Evolutionary conservation across 1,139 yeast genomes (phyloP), one percentile per base, ranked within the genome.

Genomic region (Candida glucosophila): DNA sequence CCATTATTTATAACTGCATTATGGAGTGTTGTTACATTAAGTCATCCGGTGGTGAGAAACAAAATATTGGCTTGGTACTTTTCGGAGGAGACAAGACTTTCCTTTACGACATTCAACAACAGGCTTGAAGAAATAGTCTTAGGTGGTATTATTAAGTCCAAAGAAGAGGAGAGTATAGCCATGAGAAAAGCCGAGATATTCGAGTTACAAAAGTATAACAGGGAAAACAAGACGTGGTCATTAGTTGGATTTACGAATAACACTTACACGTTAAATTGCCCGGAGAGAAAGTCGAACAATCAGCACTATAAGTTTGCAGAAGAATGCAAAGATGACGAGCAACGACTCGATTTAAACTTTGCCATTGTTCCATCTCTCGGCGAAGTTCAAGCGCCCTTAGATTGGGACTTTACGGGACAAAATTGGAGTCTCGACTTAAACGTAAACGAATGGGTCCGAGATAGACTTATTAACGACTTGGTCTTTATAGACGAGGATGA

Each of bases 401-500:
- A 66, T 23, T 78, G 82, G 80, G 60, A 52, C 30, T 78, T 72
- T 50, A 33, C 52, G 3, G 52, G 47, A 15, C 30, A 29, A 3
- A 40, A 47, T 6, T 80, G 92, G 92, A 52, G 47, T 8, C 40
- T 78, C 23, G 90, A 80, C 44, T 55, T 77, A 28, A 55, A 67
- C 14, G 80, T 80, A 0, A 47, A 51, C 17, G 45, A 40, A 4
- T 80, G 90, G 90, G 79, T 76, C 2, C 52, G 52, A 21, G 37
- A 44, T 0, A 66, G 69, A 29, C 54, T 65, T 18, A 55, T 78
- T 22, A 43, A 53, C 16, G 80, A 73, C 33, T 49, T 73, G 25
- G 74, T 77, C 6, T 60, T 58, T 22, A 59, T 77, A 19, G 88
- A 79, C 47, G 58, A 67, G 19, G 83, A 73, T 29, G 79, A 77